Evolutionary conservation across 192 early-diverging fungal genomes (phyloP), one percentile per base, ranked within the genome.

Genomic region (Kickxella alabastrina): DNA sequence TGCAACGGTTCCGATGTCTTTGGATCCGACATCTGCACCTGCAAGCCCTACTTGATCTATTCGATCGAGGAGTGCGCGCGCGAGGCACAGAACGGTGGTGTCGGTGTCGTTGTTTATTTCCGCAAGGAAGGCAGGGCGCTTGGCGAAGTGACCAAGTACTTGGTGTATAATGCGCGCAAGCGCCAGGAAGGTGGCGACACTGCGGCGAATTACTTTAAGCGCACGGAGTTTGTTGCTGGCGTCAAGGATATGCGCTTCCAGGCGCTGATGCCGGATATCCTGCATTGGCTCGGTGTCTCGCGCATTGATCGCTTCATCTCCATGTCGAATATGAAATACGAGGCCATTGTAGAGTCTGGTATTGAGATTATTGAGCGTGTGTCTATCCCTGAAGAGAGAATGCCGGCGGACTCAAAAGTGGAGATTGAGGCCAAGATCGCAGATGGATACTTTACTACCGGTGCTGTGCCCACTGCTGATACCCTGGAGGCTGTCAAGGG

Each of bases 351-450:
- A 46, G 77, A 65, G 32, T 84, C 91, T 18, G 93, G 93, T 23
- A 91, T 95, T 52, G 78, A 86, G 43, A 92, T 97, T 64, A 42
- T 91, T 18, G 90, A 93, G 57, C 87, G 93, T 19, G 84, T 91
- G 12, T 82, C 86, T 14, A 94, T 97, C 46, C 93, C 93, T 2
- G 86, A 85, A 10, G 92, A 92, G 35, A 61, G 90, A 65, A 85
- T 95, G 62, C 93, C 93, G 25, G 85, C 83, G 14, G 93, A 95
- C 52, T 87, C 89, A 15, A 82, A 87, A 51, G 93, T 97, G 18
- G 93, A 97, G 72, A 97, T 97, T 62, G 91, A 97, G 49, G 93
- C 93, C 35, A 97, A 97, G 79, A 88, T 97, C 44, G 93, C 92
- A 7, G 83, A 90, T n/a, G 93, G 93, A 0, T 97, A 96, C 72